Conservation (phyloP, 2,329 filamentous ascomycete genomes). For the Hypoxylon sp. region DNA sequence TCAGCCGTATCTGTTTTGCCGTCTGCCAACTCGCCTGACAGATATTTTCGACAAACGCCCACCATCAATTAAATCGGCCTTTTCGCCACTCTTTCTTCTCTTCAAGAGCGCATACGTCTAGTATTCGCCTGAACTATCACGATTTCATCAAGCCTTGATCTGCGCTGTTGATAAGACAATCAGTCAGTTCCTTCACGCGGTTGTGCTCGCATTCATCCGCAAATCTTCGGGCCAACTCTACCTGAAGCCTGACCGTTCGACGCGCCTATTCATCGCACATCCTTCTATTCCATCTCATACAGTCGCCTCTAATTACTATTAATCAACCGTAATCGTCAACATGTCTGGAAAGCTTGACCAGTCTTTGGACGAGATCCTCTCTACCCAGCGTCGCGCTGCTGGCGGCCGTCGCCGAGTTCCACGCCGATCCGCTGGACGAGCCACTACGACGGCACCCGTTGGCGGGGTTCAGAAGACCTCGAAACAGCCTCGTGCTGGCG, state of each 20-base stretch:
- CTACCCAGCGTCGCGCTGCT: conserved; percentile 74
- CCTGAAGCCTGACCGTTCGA: conserved; percentile 47
- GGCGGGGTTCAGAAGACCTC: conserved; percentile 88
- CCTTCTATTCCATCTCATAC: conserved; percentile 41
- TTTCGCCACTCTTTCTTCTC: conserved; percentile 13
- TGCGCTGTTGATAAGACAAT: conserved; percentile 15
- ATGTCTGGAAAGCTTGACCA: conserved; percentile 98
- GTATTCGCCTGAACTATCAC: conserved; percentile 14
- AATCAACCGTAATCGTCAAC: conserved; percentile 54
- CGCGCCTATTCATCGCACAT: conserved; percentile 43
- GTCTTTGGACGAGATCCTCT: conserved; percentile 97
- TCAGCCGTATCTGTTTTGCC: conserved; percentile 42
- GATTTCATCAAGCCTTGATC: conserved; percentile 16
- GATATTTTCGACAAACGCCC: conserved; percentile 19
- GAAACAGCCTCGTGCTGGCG: conserved; percentile 69
- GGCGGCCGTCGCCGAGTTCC: conserved; percentile 64
- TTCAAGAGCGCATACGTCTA: conserved; percentile 18
- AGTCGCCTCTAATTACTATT: conserved; percentile 61
- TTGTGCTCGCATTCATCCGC: conserved; percentile 24
- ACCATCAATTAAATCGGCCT: conserved; percentile 10
- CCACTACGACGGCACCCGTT: conserved; percentile 75
- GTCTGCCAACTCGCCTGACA: conserved; percentile 24
- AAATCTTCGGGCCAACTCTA: conserved; percentile 30
- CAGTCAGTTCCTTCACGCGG: conserved; percentile 14
- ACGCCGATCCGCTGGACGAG: conserved; percentile 66